Evolutionary conservation across 805 yeast species (phyloP).

Genomic region (Saturnispora saitoi): DNA sequence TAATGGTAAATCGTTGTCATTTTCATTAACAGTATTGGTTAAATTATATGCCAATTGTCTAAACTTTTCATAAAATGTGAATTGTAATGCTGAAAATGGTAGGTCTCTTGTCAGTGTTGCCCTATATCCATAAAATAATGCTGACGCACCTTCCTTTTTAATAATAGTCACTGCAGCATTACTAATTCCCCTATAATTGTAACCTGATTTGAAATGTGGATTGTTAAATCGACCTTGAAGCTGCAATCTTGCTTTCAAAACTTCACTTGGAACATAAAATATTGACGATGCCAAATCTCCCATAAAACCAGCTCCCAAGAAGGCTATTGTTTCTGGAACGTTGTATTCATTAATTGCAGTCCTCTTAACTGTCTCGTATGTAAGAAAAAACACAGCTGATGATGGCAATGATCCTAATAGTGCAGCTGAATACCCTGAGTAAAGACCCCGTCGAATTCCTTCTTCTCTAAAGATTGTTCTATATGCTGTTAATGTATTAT

Average conservation of each 20-base stretch:
- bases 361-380: conserved; percentile 79
- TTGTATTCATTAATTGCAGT: conserved; percentile 51
- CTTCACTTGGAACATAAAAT: conserved; percentile 93
- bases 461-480: conserved; percentile 70
- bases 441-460: conserved; percentile 76
- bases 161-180: conserved; percentile 65
- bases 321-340: conserved; percentile 70
- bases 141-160: conserved; percentile 59
- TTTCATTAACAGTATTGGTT: conserved; percentile 9
- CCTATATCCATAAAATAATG: conserved; percentile 85
- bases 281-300: conserved; percentile 89
- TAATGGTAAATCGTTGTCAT: conserved; percentile 37
- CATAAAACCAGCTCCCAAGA: conserved; percentile 78
- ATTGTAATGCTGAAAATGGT: conserved; percentile 93
- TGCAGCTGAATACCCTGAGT: conserved; percentile 91
- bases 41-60: conserved; percentile 48
- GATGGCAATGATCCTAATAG: conserved; percentile 89
- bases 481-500: conserved; percentile 69
- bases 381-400: conserved; percentile 87
- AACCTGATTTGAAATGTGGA: conserved; percentile 70
- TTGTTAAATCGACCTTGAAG: conserved; percentile 85
- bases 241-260: conserved; percentile 85
- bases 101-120: conserved; percentile 89
- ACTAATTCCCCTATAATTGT: conserved; percentile 68
- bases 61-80: conserved; percentile 88